Conservation (phyloP, 129 eudicot genomes). For the Ambrosia trifida region DNA sequence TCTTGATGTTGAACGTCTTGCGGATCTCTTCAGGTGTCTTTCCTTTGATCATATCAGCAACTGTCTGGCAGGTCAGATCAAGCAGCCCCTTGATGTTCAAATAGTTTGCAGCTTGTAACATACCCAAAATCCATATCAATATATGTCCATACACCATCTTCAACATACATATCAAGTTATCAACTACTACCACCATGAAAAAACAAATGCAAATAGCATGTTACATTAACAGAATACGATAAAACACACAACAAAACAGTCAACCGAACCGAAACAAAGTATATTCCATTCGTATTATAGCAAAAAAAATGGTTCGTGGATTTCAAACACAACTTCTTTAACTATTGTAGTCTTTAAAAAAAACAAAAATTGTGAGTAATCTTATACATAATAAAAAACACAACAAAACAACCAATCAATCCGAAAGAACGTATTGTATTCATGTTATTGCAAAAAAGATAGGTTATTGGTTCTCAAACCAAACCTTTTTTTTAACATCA, state of each 20-base stretch:
- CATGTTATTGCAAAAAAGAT: no score
- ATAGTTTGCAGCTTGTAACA: slow-evolving; percentile 72
- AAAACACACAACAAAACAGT: background rate
- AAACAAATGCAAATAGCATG: background rate
- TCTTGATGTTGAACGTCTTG: slow-evolving; percentile 70
- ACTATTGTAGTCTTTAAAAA: no score
- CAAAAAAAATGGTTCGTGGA: background rate
- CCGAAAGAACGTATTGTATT: no score
- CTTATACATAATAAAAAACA: background rate
- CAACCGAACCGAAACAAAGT: background rate
- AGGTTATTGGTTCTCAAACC: no score
- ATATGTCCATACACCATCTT: background rate
- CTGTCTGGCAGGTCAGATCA: slow-evolving; percentile 78
- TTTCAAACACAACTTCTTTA: background rate
- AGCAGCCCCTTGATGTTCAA: slow-evolving; percentile 64
- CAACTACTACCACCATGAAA: no score
- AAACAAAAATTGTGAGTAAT: no score
- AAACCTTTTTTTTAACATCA: background rate
- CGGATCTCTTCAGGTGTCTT: slow-evolving; percentile 79
- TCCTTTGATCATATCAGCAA: slow-evolving; percentile 83
- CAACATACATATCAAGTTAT: background rate
- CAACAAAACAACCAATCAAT: background rate
- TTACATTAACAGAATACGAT: background rate
- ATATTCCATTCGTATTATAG: background rate
- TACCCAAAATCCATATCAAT: background rate